Base-by-base conservation (phyloP, 106 monocot species). In the Dendrobium catenatum region DNA sequence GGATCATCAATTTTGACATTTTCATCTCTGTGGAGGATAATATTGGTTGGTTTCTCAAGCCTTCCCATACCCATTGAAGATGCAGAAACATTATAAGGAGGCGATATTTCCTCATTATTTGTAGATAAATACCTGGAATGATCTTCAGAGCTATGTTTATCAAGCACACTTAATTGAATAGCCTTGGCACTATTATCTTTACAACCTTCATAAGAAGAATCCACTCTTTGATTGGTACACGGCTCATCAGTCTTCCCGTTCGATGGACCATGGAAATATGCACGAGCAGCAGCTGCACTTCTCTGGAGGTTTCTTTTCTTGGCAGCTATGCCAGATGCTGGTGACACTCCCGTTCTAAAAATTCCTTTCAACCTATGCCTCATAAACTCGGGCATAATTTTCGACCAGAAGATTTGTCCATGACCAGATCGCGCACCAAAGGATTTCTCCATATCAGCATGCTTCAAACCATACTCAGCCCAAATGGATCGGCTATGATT, bases 371-470 rank as follows among this genome's bases (percentile, higher is more conserved):
- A 85, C 72, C 78, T 89, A 56, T 31, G 80, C 59, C 86, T 86
- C 22, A 83, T 15, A 79, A 81, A 78, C 80, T 80, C 49, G 6
- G 82, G 85, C 44, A 86, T 58, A 64, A 89, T 76, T 67, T 74
- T 84, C 31, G 89, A 86, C 91, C 85, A 89, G 59, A 90, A 86
- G 18, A 77, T 88, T 67, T 77, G 58, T 44, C 89, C 85, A 8
- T 83, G 81, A n/a, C 81, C 42, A 18, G 82, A 78, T 84, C 85
- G 88, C 22, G 90, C 77, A 46, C 99, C 93, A 87, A 95, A 99
- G 9, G 90, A 88, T 73, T 90, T 93, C 77, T 93, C 95, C 26
- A 99, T 42, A 86, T 99, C 95, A 8, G 86, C 85, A 87, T 99
- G 99, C 79, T 95, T 95, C 70, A 90, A 80, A 61, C 82, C 88